Percentiles rank a stretch among this genome's conserved stretches.
These are phyloP conservation scores for Tetracladium maxilliforme DNA, from an alignment of 2,329 filamentous ascomycete genomes.

Conservation along the genomic window DNA sequence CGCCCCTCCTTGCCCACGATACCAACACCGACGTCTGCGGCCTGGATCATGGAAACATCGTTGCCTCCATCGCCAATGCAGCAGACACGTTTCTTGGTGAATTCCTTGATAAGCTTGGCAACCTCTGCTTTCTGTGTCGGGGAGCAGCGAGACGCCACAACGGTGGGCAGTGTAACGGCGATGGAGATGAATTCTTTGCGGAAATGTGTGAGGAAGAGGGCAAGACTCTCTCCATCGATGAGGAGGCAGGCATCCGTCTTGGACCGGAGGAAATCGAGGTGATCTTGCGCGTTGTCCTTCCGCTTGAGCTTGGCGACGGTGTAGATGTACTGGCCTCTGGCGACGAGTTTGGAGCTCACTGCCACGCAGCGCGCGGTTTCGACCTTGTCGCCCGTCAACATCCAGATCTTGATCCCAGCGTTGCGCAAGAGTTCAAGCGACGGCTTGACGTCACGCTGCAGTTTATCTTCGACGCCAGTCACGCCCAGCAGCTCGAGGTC, in stretches of 20 bases:
- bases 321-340: constrained; percentile 88
- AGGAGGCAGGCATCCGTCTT: constrained; percentile 80
- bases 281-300: constrained; percentile 73
- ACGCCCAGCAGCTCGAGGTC: constrained; percentile 91
- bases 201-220: constrained; percentile 71
- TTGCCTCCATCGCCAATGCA: constrained; percentile 98
- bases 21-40: constrained; percentile 91
- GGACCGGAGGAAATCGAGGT: constrained; percentile 75
- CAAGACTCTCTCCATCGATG: constrained; percentile 85
- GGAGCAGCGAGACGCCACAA: constrained; percentile 92
- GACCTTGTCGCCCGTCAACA: constrained; percentile 97
- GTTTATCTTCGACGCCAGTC: constrained; percentile 92
- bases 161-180: constrained; percentile 76
- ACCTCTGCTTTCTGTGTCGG: constrained; percentile 95
- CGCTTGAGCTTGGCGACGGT: constrained; percentile 76
- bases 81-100: constrained; percentile 89
- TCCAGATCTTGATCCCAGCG: constrained; percentile 98
- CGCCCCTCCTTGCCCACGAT: constrained; percentile 97
- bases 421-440: constrained; percentile 90
- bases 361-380: constrained; percentile 95
- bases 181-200: constrained; percentile 74
- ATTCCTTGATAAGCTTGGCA: constrained; percentile 74
- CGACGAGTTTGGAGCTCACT: constrained; percentile 85
- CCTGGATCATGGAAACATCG: constrained; percentile 98
- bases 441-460: constrained; percentile 90